Conservation (phyloP, 208 protist genomes). For the Herpetomonas muscarum region DNA sequence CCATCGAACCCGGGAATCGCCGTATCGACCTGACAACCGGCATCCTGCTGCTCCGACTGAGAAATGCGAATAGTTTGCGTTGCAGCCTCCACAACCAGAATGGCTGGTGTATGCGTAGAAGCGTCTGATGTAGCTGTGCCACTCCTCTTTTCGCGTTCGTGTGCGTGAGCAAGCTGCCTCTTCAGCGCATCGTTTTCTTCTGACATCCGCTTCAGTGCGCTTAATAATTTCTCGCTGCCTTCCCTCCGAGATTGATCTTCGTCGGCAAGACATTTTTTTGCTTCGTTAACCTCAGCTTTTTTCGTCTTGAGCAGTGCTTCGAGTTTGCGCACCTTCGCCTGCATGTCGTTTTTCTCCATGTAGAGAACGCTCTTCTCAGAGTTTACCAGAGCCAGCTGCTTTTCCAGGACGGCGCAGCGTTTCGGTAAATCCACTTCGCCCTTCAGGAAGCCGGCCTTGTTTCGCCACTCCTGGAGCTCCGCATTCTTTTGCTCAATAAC, state of each 20-base stretch:
- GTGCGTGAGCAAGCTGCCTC: background rate
- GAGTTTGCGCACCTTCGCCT: slow-evolving; percentile 46
- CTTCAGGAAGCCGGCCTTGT: slow-evolving; percentile 15
- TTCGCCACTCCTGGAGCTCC: slow-evolving; percentile 24
- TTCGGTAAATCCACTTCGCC: slow-evolving; percentile 38
- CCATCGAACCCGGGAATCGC: slow-evolving; percentile 11
- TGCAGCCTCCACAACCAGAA: no score
- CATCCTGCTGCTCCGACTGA: slow-evolving; percentile 22
- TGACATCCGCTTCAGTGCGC: slow-evolving; percentile 14
- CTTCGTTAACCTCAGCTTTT: slow-evolving; percentile 30
- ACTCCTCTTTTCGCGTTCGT: background rate
- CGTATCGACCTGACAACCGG: slow-evolving; percentile 35
- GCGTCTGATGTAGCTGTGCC: no score
- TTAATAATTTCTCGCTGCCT: slow-evolving; percentile 9
- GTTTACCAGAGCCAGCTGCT: slow-evolving; percentile 57
- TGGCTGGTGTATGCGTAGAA: no score
- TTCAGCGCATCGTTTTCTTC: slow-evolving; percentile 9
- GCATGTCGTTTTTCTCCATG: slow-evolving; percentile 54
- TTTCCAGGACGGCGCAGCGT: slow-evolving; percentile 60
- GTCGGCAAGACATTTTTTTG: slow-evolving; percentile 16
- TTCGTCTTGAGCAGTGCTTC: slow-evolving; percentile 39
- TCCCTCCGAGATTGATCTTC: slow-evolving; percentile 7
- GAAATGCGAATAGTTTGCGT: no score
- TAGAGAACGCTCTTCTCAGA: slow-evolving; percentile 58
- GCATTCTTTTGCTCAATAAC: slow-evolving; percentile 44